phyloP scores from a whole-genome alignment of 2,329 filamentous ascomycete species.

The Colletotrichum melonis region DNA sequence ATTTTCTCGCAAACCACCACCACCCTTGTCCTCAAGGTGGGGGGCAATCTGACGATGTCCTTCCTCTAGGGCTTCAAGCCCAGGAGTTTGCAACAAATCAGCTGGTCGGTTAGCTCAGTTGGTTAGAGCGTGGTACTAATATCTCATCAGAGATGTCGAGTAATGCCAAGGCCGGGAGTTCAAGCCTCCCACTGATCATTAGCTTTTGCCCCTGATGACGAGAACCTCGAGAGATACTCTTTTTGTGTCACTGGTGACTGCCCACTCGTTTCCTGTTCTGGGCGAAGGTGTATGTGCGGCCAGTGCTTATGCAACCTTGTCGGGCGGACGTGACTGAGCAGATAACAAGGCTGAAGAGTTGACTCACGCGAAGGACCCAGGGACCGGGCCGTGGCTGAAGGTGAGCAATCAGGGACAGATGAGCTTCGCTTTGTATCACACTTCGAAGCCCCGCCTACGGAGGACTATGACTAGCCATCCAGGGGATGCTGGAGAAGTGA shows the following conservation, averaged over 20 bases:
- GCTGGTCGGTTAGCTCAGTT: slow-evolving; percentile 32
- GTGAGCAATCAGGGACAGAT: no score
- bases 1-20: not conserved
- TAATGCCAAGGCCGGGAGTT: slow-evolving; percentile 32
- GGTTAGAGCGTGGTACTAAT: slow-evolving; percentile 34
- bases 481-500: no score
- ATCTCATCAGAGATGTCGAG: slow-evolving; percentile 20
- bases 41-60: not conserved
- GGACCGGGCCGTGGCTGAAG: not conserved
- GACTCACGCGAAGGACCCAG: not conserved
- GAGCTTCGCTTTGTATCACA: not conserved
- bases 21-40: not conserved
- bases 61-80: not conserved
- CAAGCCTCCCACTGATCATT: slow-evolving; percentile 31
- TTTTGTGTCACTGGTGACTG: not conserved
- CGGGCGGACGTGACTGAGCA: not conserved
- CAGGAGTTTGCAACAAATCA: accelerated
- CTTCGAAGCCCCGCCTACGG: not conserved
- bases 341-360: not conserved
- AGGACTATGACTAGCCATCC: no score
- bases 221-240: not conserved
- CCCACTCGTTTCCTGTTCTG: not conserved
- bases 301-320: not conserved
- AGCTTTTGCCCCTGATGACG: not conserved
- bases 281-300: no score